Evolutionary conservation across 1,284 basidiomycete species (phyloP).

Genomic region (Coriolopsis trogii): DNA sequence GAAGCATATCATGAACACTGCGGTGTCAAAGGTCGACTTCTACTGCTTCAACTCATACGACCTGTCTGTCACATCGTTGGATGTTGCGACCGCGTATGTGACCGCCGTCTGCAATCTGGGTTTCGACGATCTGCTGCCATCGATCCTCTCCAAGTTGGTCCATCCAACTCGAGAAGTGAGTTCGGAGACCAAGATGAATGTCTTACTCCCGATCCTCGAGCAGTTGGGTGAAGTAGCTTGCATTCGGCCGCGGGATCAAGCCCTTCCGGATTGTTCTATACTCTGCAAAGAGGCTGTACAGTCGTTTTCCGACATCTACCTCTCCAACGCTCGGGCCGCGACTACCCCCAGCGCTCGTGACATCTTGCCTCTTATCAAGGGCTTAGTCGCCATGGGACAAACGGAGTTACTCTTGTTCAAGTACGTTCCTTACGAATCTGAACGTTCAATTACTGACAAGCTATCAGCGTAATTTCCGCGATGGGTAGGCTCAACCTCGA

Average conservation of each 20-base stretch:
- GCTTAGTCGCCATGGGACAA: not conserved
- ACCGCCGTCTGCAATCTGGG: not conserved
- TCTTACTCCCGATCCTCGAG: not conserved
- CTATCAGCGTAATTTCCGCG: not conserved
- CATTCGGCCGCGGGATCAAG: not conserved
- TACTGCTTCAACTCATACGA: not conserved
- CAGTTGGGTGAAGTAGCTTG: not conserved
- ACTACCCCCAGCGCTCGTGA: not conserved
- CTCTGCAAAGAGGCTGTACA: not conserved
- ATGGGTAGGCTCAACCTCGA: not conserved
- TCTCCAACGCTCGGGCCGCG: not conserved
- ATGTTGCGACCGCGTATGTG: not conserved
- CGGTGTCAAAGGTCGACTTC: not conserved
- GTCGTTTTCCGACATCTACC: not conserved
- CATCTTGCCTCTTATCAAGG: not conserved
- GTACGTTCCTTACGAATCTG: no score
- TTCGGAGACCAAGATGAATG: no score
- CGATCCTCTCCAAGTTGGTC: not conserved
- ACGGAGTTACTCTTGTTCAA: not conserved
- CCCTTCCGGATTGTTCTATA: not conserved
- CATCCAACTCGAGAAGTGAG: not conserved
- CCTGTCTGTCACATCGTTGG: not conserved
- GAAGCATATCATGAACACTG: not conserved
- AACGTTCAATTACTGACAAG: not conserved
- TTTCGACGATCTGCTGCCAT: not conserved